Base-by-base conservation (phyloP, 345 rosid genomes). In the Erucastrum elatum region DNA sequence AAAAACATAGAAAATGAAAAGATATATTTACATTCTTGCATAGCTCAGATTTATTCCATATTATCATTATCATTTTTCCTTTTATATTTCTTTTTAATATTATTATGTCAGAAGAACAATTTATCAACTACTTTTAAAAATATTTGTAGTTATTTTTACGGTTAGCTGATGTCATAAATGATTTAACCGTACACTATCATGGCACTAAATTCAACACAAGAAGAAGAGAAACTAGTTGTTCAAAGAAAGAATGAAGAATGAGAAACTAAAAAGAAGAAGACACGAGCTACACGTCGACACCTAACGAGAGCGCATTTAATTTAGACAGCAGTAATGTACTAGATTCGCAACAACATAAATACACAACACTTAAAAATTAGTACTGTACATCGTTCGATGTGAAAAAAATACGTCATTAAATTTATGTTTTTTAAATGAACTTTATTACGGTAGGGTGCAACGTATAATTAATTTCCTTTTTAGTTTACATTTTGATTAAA, bases 321-420 rank as follows among this genome's bases (percentile, higher is more conserved):
- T 34, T 63, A 70, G 71, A 64, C 70, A 70, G 71, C 71, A 64
- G 75, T 64, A 66, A 71, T 70, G 81, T 77, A 70, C 65, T 70
- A 70, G 70, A 77, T 62, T 62, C 70, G 65, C 80, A 77, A 70
- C 70, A 70, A 63, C 75, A 77, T 49, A 53, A 70, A 63, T 41
- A 62, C 68, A 60, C 8, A 53, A 39, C 8, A 53, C 9, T 53
- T 15, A 53, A 53, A 53, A 6, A 21, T 21, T 21, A 21, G 21
- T 21, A 21, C 21, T 21, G 21, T 7, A 53, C 58, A 8, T 15
- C 60, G 26, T 53, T 53, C 16, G 5, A 51, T 49, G 56, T 49
- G 17, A n/a, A 49, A 49, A 49, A 49, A 13, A 0, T 3, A 39
- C 16, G 6, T 46, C 53, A 46, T 12, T 13, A 46, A 9, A 46